phyloP scores from a whole-genome alignment of 768 basidiomycete species.

The Mrakia blollopis region DNA sequence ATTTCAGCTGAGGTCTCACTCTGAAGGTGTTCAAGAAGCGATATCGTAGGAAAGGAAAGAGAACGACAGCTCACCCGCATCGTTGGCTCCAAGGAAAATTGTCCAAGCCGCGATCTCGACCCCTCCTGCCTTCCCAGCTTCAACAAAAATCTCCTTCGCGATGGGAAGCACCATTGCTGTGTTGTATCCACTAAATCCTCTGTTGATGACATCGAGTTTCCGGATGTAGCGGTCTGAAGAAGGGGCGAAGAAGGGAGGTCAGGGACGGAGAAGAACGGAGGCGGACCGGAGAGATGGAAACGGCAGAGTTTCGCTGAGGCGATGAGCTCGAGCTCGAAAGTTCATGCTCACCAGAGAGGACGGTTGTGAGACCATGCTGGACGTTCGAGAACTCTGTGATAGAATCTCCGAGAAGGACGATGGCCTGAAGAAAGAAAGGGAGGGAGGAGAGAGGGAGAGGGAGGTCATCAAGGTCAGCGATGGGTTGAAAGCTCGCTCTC shows the following conservation, averaged over 20 bases:
- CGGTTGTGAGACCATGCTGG: neutral
- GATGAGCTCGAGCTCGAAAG: too few relatives aligned
- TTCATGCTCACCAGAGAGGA: neutral
- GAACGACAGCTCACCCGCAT: neutral
- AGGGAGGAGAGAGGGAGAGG: too few relatives aligned
- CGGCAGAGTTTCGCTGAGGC: too few relatives aligned
- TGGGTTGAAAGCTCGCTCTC: too few relatives aligned
- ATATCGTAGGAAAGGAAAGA: too few relatives aligned
- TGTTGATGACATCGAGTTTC: constrained; percentile 73
- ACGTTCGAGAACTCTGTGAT: constrained; percentile 24
- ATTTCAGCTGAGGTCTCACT: neutral
- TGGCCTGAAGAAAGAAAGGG: too few relatives aligned
- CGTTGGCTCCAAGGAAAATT: constrained; percentile 20
- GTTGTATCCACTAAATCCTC: constrained; percentile 55
- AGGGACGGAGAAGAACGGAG: neutral
- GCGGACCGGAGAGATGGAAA: neutral
- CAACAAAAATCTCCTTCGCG: constrained; percentile 2
- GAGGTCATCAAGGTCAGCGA: too few relatives aligned
- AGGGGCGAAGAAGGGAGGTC: neutral
- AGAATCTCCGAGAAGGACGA: constrained; percentile 23
- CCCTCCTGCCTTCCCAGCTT: neutral
- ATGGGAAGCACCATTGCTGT: constrained; percentile 25
- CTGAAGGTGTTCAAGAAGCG: neutral
- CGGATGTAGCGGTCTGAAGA: constrained; percentile 65
- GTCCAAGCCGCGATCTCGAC: constrained; percentile 14